phyloP scores from a whole-genome alignment of 768 basidiomycete species.

The Ramaria rubella region DNA sequence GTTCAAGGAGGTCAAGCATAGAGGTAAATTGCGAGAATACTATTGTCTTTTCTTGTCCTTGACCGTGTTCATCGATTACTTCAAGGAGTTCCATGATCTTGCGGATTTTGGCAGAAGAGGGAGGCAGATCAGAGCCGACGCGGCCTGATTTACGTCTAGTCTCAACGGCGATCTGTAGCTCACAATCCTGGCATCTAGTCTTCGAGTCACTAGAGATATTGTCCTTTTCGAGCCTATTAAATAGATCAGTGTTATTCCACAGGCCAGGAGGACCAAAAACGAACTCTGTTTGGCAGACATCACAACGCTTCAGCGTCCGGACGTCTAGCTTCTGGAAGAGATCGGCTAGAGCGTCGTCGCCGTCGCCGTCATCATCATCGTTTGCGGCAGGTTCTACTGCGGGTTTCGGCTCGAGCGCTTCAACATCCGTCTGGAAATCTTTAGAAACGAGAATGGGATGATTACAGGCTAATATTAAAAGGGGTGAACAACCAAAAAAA shows the following conservation, averaged over 20 bases:
- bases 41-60: slow-evolving; percentile 81
- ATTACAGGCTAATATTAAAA: slow-evolving; percentile 61
- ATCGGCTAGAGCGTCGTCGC: slow-evolving; percentile 67
- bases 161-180: slow-evolving; percentile 39
- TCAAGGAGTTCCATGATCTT: slow-evolving; percentile 70
- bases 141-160: slow-evolving; percentile 34
- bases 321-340: slow-evolving; percentile 69
- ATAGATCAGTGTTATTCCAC: neutral
- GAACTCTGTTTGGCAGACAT: slow-evolving; percentile 68
- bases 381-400: slow-evolving; percentile 45
- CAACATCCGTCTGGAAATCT: slow-evolving; percentile 65
- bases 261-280: slow-evolving; percentile 21
- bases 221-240: slow-evolving; percentile 31
- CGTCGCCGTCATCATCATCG: slow-evolving; percentile 47
- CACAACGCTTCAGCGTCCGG: slow-evolving; percentile 49
- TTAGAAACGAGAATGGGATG: slow-evolving; percentile 80
- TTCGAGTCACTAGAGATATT: slow-evolving; percentile 33
- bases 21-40: slow-evolving; percentile 92
- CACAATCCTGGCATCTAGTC: slow-evolving; percentile 55
- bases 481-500: neutral
- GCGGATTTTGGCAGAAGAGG: slow-evolving; percentile 79
- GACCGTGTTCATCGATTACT: slow-evolving; percentile 52
- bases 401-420: slow-evolving; percentile 64
- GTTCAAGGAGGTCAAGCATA: slow-evolving; percentile 81
- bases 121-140: slow-evolving; percentile 40